Evolutionary conservation across 2,329 filamentous ascomycete species (phyloP).

Genomic region (Boeremia lycopersici): DNA sequence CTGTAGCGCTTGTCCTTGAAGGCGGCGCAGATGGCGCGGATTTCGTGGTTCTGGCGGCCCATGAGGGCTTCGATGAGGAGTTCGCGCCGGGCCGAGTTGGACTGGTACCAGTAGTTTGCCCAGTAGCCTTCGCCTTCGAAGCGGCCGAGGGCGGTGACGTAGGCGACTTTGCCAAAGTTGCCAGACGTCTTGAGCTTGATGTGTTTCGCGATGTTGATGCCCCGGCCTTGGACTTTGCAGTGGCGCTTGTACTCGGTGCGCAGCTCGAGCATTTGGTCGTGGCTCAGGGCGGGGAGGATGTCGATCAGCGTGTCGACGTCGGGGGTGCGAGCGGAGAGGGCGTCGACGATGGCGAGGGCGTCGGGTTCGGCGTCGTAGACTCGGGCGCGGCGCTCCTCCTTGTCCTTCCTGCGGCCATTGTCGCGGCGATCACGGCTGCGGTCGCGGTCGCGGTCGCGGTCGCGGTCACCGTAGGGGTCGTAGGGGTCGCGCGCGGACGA

Average conservation of each 20-base stretch:
- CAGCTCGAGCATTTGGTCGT: slow-evolving; percentile 86
- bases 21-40: slow-evolving; percentile 80
- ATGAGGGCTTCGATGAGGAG: slow-evolving; percentile 92
- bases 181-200: slow-evolving; percentile 79
- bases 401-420: slow-evolving; percentile 35
- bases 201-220: slow-evolving; percentile 85
- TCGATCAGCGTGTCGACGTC: slow-evolving; percentile 76
- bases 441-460: slow-evolving; percentile 13
- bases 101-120: slow-evolving; percentile 98
- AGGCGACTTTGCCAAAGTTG: slow-evolving; percentile 87
- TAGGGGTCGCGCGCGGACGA: slow-evolving; percentile 26
- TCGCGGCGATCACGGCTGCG: slow-evolving; percentile 14
- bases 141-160: slow-evolving; percentile 83
- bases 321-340: slow-evolving; percentile 68
- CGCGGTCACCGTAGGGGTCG: slow-evolving; percentile 12
- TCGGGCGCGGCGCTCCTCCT: slow-evolving; percentile 63
- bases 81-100: slow-evolving; percentile 81
- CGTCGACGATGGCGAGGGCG: slow-evolving; percentile 75
- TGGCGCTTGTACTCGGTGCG: slow-evolving; percentile 89
- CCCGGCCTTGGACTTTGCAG: slow-evolving; percentile 80
- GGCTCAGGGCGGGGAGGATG: slow-evolving; percentile 81
- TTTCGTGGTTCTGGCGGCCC: slow-evolving; percentile 87
- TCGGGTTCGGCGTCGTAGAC: slow-evolving; percentile 86
- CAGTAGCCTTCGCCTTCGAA: slow-evolving; percentile 97
- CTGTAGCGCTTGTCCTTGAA: slow-evolving; percentile 93